Base-by-base conservation (phyloP, 2,329 filamentous ascomycete genomes). In the Neopestalotiopsis rosae region DNA sequence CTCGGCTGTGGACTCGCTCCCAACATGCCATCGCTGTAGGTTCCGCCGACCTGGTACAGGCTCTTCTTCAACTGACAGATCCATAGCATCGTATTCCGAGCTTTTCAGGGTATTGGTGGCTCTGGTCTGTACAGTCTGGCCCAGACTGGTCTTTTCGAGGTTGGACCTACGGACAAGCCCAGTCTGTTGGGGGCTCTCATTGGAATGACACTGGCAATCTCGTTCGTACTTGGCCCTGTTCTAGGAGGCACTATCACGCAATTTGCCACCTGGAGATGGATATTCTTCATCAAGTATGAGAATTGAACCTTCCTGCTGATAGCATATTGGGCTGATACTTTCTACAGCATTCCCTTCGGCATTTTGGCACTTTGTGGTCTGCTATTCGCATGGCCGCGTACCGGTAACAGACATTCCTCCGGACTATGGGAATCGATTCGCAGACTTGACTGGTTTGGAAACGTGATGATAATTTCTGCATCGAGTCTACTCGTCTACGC, bases 61-160 rank as follows among this genome's bases (percentile, higher is more conserved):
- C 5, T 20, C 32, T 20, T 13, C 17, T 32, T 12, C 7, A 5
- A 20, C 17, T 34, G 5, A 56, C 40, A 7, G 1, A 49, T 38
- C 24, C 14, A 28, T 62, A 90, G 88, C 1, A 90, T 91, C 62
- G 73, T 88, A 14, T 90, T 83, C 68, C 85, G 88, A 24, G 86
- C 87, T 1, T 84, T 90, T 14, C 88, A 90, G 68, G 88, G 88
- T 4, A 83, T 90, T 58, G 89, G 89, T 0, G 89, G 87, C 1
- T 88, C 89, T 9, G 89, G 89, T 0, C 79, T 91, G 30, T 91
- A 90, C 76, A 89, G 87, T 71, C 77, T 90, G 57, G 85, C 87
- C 1, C 87, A 90, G 68, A 86, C 89, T 66, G 83, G 85, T 13
- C 81, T 90, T 1, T 82, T 89, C 34, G 88, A 90, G 70, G 81